Base-by-base conservation (phyloP, 73 alveolate species). In the Paramecium pentaurelia region DNA sequence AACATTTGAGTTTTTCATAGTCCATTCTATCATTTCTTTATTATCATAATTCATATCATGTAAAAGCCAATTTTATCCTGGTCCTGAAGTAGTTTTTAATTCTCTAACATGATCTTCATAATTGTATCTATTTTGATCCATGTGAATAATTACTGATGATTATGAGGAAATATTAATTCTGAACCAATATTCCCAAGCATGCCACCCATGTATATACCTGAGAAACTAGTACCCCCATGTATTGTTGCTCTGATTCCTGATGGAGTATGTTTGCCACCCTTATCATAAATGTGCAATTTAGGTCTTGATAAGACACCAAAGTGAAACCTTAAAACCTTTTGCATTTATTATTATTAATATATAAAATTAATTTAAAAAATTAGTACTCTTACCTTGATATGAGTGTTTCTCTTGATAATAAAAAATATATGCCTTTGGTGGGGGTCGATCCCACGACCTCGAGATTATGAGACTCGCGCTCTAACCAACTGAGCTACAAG, bases 401-500 rank as follows among this genome's bases (percentile, higher is more conserved):
- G 4, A 0, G 49, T 40, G 16, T 40, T 40, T 40, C 49, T 40
- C 49, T 40, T 40, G 8, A 40, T 7, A n/a, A 16, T n/a, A 87
- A 87, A 60, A 45, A 64, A 71, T 71, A 89, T 58, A 40, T 89
- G 94, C 94, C 91, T 89, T 59, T 83, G 94, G 94, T 71, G 94
- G 91, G 94, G 90, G 75, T 89, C 91, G 94, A 89, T 71, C 94
- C 91, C 94, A 71, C 94, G 94, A 85, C 94, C 94, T 89, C 94
- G 94, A 89, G 94, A 89, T 89, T 89, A 89, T 89, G 94, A 89
- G 94, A 89, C 94, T 89, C 94, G 94, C 94, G 94, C 94, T 89
- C 94, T 89, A 89, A 89, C 94, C 94, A 89, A 71, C 94, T 89
- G 94, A 89, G 94, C 94, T 89, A 89, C 94, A 89, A 77, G 91